phyloP scores from a whole-genome alignment of 371 early-diverging fungal genomes.

The Circinella umbellata region DNA sequence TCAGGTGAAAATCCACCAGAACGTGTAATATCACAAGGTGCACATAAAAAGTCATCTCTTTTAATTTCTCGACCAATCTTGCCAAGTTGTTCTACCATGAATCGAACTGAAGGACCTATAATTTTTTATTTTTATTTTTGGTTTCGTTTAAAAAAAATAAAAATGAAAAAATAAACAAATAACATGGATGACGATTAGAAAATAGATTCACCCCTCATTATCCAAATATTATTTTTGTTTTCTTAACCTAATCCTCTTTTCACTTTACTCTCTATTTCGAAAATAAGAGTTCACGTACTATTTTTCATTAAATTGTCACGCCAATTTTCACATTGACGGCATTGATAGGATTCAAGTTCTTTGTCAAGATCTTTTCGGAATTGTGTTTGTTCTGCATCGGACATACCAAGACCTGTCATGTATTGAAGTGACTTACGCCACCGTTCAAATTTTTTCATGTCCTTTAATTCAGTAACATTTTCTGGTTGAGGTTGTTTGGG shows the following conservation, averaged over 20 bases:
- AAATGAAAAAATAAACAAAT: too few relatives aligned
- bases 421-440: conserved; percentile 62
- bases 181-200: neutral
- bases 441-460: conserved; percentile 55
- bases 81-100: conserved; percentile 81
- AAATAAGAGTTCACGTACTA: conserved; percentile 46
- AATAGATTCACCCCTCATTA: neutral
- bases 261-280: too few relatives aligned
- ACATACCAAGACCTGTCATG: conserved; percentile 69
- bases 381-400: conserved; percentile 45
- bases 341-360: conserved; percentile 60
- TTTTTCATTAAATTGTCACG: conserved; percentile 72
- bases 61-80: conserved; percentile 71
- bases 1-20: conserved; percentile 86
- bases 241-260: neutral
- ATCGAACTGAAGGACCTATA: conserved; percentile 80
- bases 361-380: conserved; percentile 40
- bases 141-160: neutral
- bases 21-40: conserved; percentile 78
- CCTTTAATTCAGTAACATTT: conserved; percentile 25
- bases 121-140: too few relatives aligned
- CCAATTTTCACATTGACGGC: conserved; percentile 72
- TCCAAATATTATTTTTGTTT: neutral
- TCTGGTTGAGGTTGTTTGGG: neutral
- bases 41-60: conserved; percentile 72